Percentiles rank a stretch among this genome's conserved stretches.
phyloP scores from a whole-genome alignment of 208 protist genomes.

The Trichomonas gallinae region DNA sequence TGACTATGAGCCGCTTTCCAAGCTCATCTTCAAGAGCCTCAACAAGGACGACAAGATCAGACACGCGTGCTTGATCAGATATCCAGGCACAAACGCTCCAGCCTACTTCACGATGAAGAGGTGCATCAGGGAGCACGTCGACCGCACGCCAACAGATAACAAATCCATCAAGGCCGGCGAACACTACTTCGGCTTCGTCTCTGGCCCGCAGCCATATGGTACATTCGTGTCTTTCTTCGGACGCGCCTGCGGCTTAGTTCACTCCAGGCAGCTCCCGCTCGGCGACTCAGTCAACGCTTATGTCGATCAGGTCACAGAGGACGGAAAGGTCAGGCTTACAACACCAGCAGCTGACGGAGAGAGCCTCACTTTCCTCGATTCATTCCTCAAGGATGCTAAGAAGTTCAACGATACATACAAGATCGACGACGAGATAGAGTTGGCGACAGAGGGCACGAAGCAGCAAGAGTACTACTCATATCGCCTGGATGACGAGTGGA shows the following conservation, averaged over 20 bases:
- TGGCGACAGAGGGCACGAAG: neutral
- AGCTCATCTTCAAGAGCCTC: neutral
- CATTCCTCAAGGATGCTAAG: neutral
- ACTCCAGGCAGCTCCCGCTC: neutral
- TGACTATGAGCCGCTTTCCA: neutral
- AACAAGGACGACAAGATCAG: neutral
- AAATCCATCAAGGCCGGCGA: neutral
- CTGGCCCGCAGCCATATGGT: neutral
- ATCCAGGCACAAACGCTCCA: neutral
- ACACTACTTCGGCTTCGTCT: neutral
- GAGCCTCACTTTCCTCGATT: neutral
- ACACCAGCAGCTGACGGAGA: neutral
- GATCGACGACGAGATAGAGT: neutral
- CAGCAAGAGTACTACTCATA: neutral
- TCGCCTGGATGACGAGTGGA: neutral
- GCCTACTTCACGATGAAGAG: neutral
- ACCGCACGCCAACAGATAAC: neutral
- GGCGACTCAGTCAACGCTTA: neutral
- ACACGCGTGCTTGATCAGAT: neutral
- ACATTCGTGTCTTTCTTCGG: constrained; percentile 13
- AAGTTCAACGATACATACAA: neutral
- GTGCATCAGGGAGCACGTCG: neutral
- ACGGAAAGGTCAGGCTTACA: neutral
- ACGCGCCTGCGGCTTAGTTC: neutral
- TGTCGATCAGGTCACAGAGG: neutral